Percentiles rank a stretch among this genome's conserved stretches.
These are phyloP conservation scores for Fusarium aywerte DNA, from an alignment of 2,329 filamentous ascomycete genomes.

Conservation along the genomic window DNA sequence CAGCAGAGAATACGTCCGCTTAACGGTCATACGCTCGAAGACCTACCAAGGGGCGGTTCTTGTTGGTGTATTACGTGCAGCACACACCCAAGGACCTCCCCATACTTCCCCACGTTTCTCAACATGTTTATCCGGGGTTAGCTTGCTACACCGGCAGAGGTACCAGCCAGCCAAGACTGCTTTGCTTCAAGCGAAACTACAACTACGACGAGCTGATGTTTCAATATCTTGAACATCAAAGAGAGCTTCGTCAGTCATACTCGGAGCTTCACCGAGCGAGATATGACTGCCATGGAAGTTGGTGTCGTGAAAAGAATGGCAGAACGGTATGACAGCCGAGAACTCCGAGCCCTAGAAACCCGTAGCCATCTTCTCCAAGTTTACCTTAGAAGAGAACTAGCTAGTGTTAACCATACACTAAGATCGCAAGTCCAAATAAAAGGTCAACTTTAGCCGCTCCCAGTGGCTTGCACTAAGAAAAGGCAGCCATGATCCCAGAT, in stretches of 20 bases:
- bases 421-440: not conserved
- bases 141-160: not conserved
- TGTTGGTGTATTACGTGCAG: not conserved
- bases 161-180: not conserved
- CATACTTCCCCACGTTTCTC: not conserved
- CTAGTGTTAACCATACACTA: not conserved
- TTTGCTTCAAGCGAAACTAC: not conserved
- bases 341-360: not conserved
- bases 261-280: slow-evolving; percentile 33
- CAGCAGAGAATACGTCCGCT: too few species aligned
- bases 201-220: not conserved
- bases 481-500: slow-evolving; percentile 4
- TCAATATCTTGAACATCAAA: not conserved
- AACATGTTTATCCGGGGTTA: not conserved
- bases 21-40: too few species aligned
- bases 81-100: not conserved
- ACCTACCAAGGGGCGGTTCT: too few species aligned
- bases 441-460: slow-evolving; percentile 15
- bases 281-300: not conserved
- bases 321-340: not conserved
- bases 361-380: not conserved
- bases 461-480: slow-evolving; percentile 13
- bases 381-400: not conserved
- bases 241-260: not conserved
- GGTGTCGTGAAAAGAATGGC: not conserved